Conservation (phyloP, 1,284 basidiomycete species). For the Cryptococcus amylolentus region DNA sequence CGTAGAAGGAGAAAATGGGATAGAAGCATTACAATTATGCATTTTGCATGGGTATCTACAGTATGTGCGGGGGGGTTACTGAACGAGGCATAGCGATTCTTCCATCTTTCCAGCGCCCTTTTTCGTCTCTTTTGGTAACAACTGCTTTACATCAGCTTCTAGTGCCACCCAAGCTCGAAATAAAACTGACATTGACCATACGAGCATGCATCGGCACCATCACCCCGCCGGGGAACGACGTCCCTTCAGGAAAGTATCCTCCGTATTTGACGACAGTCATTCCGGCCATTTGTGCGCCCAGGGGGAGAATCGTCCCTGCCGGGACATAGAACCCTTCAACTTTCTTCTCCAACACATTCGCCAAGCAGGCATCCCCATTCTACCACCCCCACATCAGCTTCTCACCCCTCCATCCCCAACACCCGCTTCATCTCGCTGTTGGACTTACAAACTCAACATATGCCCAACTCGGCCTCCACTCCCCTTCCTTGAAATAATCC, state of each 20-base stretch:
- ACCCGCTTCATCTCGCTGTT: neutral
- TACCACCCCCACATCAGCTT: slow-evolving; percentile 1
- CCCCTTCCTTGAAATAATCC: slow-evolving; percentile 25
- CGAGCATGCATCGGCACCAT: slow-evolving; percentile 35
- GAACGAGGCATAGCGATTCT: slow-evolving; percentile 1
- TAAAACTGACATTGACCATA: slow-evolving; percentile 30
- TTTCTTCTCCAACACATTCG: slow-evolving; percentile 20
- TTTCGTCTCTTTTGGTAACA: neutral
- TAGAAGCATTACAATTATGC: neutral
- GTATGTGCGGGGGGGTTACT: neutral
- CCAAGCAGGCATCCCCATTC: slow-evolving; percentile 35
- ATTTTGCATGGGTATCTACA: too few species aligned
- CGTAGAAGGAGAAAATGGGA: neutral
- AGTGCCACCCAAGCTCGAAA: neutral
- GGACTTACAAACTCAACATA: slow-evolving; percentile 37
- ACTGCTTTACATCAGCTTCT: neutral
- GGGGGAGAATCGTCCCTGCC: slow-evolving; percentile 34
- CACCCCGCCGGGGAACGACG: slow-evolving; percentile 37
- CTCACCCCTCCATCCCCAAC: neutral
- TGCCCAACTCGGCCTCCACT: slow-evolving; percentile 33
- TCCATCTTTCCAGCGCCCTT: neutral
- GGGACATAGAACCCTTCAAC: slow-evolving; percentile 37
- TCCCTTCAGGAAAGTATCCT: slow-evolving; percentile 39
- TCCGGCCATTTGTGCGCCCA: slow-evolving; percentile 30
- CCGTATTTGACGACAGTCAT: slow-evolving; percentile 39